Evolutionary conservation across 495 filamentous ascomycete genomes (phyloP).

Genomic region (Aeminium ludgeri): DNA sequence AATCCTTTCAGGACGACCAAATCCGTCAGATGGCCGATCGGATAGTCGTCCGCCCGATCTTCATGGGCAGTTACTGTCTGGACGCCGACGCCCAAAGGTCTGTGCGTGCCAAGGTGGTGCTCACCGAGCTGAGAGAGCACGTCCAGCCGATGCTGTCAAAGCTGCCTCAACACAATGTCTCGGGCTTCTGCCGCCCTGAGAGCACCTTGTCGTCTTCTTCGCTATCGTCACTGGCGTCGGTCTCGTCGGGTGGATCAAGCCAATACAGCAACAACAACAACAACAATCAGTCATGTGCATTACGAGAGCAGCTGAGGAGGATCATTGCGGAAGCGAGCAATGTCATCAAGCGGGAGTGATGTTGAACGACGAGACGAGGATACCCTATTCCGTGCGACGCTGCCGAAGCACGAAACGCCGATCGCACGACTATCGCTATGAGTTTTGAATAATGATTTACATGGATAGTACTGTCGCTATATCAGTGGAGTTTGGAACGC

Average conservation of each 20-base stretch:
- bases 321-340: constrained; percentile 2
- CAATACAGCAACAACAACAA: background rate
- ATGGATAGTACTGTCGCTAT: no score
- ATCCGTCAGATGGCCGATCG: constrained; percentile 2
- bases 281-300: background rate
- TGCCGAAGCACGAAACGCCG: no score
- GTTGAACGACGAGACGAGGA: background rate
- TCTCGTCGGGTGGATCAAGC: no score
- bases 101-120: constrained; percentile 2
- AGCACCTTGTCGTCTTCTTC: background rate
- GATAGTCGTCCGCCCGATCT: constrained; percentile 1
- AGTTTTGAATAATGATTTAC: no score
- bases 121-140: constrained; percentile 1
- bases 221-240: background rate
- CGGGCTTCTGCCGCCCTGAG: background rate
- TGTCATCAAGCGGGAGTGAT: constrained; percentile 1
- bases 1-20: background rate
- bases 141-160: background rate
- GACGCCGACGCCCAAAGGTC: constrained; percentile 1
- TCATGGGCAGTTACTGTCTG: constrained; percentile 3
- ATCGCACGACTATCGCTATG: no score
- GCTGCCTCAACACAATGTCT: background rate
- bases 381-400: background rate
- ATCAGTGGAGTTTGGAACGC: no score
- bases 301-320: constrained; percentile 2